A percentile compares a stretch with the other conserved stretches of the same genome.
Conservation (phyloP, 495 filamentous ascomycete species). For the Penicillium atrosanguineum region DNA sequence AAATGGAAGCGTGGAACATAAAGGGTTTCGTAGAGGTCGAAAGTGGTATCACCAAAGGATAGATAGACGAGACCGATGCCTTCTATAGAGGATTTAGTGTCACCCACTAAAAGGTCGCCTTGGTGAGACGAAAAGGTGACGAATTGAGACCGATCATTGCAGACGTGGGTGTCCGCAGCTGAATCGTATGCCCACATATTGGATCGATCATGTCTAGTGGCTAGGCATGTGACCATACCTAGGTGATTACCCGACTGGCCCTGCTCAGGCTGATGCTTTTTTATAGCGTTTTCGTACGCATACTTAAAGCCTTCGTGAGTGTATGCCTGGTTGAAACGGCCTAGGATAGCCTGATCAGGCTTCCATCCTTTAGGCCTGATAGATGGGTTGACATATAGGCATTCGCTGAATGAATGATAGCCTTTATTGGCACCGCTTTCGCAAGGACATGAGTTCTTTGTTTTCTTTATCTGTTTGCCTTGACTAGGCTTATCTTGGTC, state of each 20-base stretch:
- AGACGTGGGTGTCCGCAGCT: not conserved
- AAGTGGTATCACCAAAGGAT: not conserved
- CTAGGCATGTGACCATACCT: not conserved
- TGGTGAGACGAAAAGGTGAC: not conserved
- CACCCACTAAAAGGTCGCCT: not conserved
- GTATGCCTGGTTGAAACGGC: not conserved
- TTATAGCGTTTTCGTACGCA: not conserved
- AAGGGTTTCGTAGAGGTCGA: not conserved
- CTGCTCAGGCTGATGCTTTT: not conserved
- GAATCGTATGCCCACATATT: not conserved
- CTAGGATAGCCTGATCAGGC: not conserved
- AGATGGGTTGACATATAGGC: not conserved
- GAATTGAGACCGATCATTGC: not conserved
- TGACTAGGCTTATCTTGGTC: too few relatives aligned
- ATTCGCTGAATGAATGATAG: not conserved
- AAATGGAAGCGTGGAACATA: not conserved
- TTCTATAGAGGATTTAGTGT: not conserved
- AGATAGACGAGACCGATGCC: not conserved
- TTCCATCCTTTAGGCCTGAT: not conserved
- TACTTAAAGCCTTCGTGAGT: not conserved
- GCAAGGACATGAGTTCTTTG: not conserved
- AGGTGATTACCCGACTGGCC: not conserved
- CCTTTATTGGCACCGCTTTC: not conserved
- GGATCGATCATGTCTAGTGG: not conserved
- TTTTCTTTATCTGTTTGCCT: not conserved